Evolutionary conservation across 495 filamentous ascomycete genomes (phyloP).

Genomic region (Penicillium chermesinum): DNA sequence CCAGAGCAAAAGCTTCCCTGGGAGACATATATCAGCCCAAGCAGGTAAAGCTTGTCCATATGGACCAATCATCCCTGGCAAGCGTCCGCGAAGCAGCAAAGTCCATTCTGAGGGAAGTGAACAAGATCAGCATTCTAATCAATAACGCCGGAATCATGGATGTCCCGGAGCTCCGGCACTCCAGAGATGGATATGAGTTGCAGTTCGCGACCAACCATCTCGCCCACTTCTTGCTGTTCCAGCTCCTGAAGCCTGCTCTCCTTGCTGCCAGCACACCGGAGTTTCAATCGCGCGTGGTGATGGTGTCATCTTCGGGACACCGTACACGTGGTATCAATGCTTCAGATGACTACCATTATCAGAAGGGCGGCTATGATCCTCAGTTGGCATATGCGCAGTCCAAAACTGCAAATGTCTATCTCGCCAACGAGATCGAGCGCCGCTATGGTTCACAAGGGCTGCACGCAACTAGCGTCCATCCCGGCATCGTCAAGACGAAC

Average conservation of each 20-base stretch:
- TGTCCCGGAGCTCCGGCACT: slow-evolving; percentile 29
- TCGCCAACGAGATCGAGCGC: slow-evolving; percentile 37
- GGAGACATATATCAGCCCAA: slow-evolving; percentile 4
- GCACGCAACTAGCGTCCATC: slow-evolving; percentile 33
- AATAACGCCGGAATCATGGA: slow-evolving; percentile 49
- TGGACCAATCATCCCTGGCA: slow-evolving; percentile 40
- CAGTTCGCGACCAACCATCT: slow-evolving; percentile 48
- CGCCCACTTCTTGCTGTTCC: slow-evolving; percentile 45
- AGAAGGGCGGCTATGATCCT: slow-evolving; percentile 25
- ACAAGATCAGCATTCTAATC: slow-evolving; percentile 42
- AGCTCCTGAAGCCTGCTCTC: slow-evolving; percentile 39
- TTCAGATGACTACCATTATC: slow-evolving; percentile 22
- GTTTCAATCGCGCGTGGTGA: slow-evolving; percentile 40
- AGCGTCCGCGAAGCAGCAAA: slow-evolving; percentile 37
- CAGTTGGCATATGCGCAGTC: slow-evolving; percentile 26
- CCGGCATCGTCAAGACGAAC: slow-evolving; percentile 28
- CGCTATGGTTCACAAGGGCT: slow-evolving; percentile 33
- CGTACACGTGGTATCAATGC: slow-evolving; percentile 13
- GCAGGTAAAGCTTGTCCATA: slow-evolving; percentile 23
- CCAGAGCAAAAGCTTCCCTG: slow-evolving; percentile 28
- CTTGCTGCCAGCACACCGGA: slow-evolving; percentile 31
- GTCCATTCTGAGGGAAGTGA: slow-evolving; percentile 23
- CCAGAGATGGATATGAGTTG: slow-evolving; percentile 40
- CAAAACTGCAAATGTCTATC: slow-evolving; percentile 34
- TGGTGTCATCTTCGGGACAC: slow-evolving; percentile 35